Conservation (phyloP, 176 grass and related monocot genomes). For the Aegilops bicornis region DNA sequence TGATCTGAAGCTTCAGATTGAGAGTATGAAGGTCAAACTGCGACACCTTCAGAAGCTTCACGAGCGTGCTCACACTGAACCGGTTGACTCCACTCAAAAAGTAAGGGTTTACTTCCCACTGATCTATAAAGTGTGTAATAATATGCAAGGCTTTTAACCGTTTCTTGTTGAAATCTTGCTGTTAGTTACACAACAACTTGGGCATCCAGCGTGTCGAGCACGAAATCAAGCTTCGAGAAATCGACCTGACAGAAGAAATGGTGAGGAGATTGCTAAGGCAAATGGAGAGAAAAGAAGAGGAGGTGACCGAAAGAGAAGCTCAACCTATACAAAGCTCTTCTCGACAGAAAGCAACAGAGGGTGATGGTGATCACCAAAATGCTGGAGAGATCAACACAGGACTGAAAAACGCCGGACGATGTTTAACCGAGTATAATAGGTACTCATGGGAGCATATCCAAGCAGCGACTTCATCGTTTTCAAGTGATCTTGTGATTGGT, state of each 20-base stretch:
- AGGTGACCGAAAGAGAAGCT: constrained; percentile 22
- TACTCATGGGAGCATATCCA: constrained; percentile 91
- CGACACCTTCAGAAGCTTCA: constrained; percentile 43
- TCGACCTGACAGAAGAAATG: constrained; percentile 29
- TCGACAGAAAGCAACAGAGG: background rate
- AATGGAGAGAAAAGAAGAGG: constrained; percentile 34
- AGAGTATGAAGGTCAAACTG: constrained; percentile 49
- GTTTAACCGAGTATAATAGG: constrained; percentile 37
- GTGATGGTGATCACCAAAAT: constrained; percentile 7
- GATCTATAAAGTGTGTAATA: background rate
- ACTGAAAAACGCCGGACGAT: background rate
- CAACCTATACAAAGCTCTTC: background rate
- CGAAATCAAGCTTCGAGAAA: constrained; percentile 53
- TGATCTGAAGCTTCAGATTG: constrained; percentile 58
- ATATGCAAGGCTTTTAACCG: background rate
- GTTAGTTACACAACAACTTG: constrained; percentile 27
- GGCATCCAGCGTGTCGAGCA: constrained; percentile 24
- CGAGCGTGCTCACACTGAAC: constrained; percentile 39
- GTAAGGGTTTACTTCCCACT: constrained; percentile 32
- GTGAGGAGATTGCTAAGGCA: constrained; percentile 33
- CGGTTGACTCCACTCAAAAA: constrained; percentile 27
- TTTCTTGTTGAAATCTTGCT: constrained; percentile 15
- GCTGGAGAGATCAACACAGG: constrained; percentile 26
- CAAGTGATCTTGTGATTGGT: constrained; percentile 59
- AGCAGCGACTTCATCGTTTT: constrained; percentile 68